Base-by-base conservation (phyloP, 768 basidiomycete species). In the Lactarius indigo region DNA sequence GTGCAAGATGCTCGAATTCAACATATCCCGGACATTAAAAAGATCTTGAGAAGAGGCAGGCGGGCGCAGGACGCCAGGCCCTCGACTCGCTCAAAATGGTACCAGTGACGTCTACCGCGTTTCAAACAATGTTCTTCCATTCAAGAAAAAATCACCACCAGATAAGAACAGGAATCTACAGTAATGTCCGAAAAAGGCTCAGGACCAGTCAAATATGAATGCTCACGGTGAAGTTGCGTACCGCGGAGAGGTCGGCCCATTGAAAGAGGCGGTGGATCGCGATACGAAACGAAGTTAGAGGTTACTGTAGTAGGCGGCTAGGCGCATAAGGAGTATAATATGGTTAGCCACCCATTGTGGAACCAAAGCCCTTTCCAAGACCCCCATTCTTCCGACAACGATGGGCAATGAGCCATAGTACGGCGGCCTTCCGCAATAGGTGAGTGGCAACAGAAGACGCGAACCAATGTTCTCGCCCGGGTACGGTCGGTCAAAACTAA, bases 131-230 rank as follows among this genome's bases (percentile, higher is more conserved):
- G n/a, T n/a, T n/a, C n/a, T n/a, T n/a, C n/a, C n/a, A n/a, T n/a
- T n/a, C n/a, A n/a, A n/a, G n/a, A n/a, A n/a, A n/a, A n/a, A n/a
- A n/a, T n/a, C n/a, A n/a, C n/a, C n/a, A n/a, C n/a, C n/a, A n/a
- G n/a, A n/a, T n/a, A n/a, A n/a, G n/a, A n/a, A n/a, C n/a, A n/a
- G n/a, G n/a, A n/a, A n/a, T n/a, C n/a, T n/a, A n/a, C n/a, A n/a
- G n/a, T n/a, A n/a, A n/a, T n/a, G 20, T n/a, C 42, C 23, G 12
- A 50, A 50, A 50, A 13, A 13, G 47, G 47, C 74, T 82, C 80
- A 12, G 84, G 65, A 83, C 76, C 0, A 47, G 78, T n/a, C 44
- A 23, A 47, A 12, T 47, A 10, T 4, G n/a, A 47, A 23, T 9
- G n/a, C 10, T 47, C 44, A 47, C n/a, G 10, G n/a, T 1, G n/a